Conservation (phyloP, 352 stramenopile genomes). For the Globisporangium alternatum region DNA sequence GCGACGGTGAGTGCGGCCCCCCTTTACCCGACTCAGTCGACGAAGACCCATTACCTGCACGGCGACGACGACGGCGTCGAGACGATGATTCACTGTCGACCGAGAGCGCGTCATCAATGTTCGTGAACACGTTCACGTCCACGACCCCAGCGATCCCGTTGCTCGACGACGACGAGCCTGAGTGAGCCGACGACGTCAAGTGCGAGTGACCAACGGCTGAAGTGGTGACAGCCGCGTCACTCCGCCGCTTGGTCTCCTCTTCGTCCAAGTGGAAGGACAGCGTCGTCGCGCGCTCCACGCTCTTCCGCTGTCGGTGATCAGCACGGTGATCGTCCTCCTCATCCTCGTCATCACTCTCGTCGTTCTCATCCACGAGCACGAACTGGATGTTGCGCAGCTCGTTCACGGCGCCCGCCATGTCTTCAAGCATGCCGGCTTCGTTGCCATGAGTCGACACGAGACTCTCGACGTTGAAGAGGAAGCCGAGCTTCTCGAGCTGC, state of each 20-base stretch:
- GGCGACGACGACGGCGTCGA: slow-evolving; percentile 22
- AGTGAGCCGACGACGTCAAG: slow-evolving; percentile 20
- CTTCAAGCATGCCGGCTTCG: slow-evolving; percentile 85
- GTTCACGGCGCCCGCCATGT: slow-evolving; percentile 81
- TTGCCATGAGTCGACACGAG: slow-evolving; percentile 86
- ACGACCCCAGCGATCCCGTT: slow-evolving; percentile 67
- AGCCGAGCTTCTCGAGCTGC: slow-evolving; percentile 76
- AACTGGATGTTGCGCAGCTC: slow-evolving; percentile 81
- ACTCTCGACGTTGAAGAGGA: slow-evolving; percentile 84
- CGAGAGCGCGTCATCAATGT: slow-evolving; percentile 63
- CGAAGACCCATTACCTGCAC: slow-evolving; percentile 10
- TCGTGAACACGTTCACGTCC: slow-evolving; percentile 80
- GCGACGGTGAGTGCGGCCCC: slow-evolving; percentile 2
- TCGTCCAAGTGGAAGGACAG: slow-evolving; percentile 72
- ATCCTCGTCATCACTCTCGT: slow-evolving; percentile 53
- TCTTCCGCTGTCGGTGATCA: slow-evolving; percentile 15
- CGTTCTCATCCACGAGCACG: slow-evolving; percentile 72
- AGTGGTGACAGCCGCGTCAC: slow-evolving; percentile 2
- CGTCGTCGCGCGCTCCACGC: slow-evolving; percentile 17
- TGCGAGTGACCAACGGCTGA: neutral
- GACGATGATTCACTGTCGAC: slow-evolving; percentile 26
- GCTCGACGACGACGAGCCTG: slow-evolving; percentile 28
- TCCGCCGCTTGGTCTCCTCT: slow-evolving; percentile 63
- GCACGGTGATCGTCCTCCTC: slow-evolving; percentile 34
- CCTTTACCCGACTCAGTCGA: slow-evolving; percentile 19